These are phyloP conservation scores for Strigomonas oncopelti DNA, from an alignment of 208 protist genomes.

Conservation along the genomic window DNA sequence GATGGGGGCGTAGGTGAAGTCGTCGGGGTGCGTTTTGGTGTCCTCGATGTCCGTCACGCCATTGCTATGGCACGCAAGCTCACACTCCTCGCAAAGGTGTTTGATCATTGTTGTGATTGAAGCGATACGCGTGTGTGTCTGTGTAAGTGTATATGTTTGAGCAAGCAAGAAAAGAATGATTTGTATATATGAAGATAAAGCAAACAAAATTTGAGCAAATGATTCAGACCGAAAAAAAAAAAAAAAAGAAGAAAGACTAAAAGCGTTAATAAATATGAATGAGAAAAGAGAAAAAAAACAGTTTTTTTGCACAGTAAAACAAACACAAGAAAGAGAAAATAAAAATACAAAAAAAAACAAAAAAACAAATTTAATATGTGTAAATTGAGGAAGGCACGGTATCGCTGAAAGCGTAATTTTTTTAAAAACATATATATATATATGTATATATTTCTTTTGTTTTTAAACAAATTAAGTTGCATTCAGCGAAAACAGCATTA, in stretches of 20 bases:
- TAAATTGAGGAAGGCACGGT: too few relatives aligned
- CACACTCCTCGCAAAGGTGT: conserved; percentile 71
- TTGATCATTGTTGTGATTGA: conserved; percentile 15
- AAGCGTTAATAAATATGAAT: background rate
- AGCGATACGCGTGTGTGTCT: background rate
- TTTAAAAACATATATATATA: too few relatives aligned
- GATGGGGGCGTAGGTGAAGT: conserved; percentile 82
- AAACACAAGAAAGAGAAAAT: conserved; percentile 11
- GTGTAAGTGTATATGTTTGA: background rate
- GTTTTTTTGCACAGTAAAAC: background rate
- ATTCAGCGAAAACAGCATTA: too few relatives aligned
- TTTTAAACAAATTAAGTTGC: too few relatives aligned
- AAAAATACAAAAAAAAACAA: too few relatives aligned
- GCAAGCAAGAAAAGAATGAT: background rate
- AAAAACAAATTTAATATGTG: too few relatives aligned
- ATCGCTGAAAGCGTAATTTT: too few relatives aligned
- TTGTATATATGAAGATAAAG: background rate
- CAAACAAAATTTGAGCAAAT: background rate
- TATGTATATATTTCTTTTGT: too few relatives aligned
- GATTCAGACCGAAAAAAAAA: background rate
- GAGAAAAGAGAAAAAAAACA: background rate
- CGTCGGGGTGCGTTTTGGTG: conserved; percentile 25
- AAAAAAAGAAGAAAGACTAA: background rate
- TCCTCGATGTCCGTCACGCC: conserved; percentile 77
- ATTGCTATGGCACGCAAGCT: conserved; percentile 48